Evolutionary conservation across 257 asterid genomes (phyloP), one percentile per base, ranked within the genome.

Genomic region (Salvia splendens): DNA sequence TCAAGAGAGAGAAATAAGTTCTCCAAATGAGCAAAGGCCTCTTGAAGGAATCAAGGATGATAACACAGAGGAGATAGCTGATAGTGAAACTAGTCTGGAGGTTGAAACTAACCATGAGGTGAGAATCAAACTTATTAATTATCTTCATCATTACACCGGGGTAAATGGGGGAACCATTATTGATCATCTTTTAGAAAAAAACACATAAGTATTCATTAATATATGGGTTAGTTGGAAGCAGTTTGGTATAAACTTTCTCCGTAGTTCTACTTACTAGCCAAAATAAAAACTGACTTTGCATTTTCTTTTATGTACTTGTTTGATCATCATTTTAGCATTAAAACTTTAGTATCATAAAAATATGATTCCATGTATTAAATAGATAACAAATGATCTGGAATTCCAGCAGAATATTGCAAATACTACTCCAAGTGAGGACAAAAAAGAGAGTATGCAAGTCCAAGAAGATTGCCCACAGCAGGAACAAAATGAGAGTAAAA

Each of bases 1-100:
- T 56, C 72, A 50, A 50, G 81, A 72, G 24, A 72, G 24, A 65
- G 78, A 74, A 55, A 57, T 67, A 64, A 54, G 57, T 48, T 46
- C 79, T 49, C 40, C 8, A 1, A 67, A 67, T 46, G 70, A 63
- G 65, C 73, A 74, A 60, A 68, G 32, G 35, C 53, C 15, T 65
- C 63, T 67, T 69, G 68, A 66, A 74, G 78, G 41, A 69, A 49
- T 33, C 60, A 38, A 53, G 24, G 71, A 24, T 49, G 75, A 72
- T 32, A 41, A 61, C 40, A 63, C 36, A 64, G 78, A 68, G 63
- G 75, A 68, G 16, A 51, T 68, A 78, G 70, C 35, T 32, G 38
- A 15, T 53, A 52, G 63, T 50, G 61, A 67, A 49, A 42, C 68
- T 30, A 32, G 28, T 33, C 17, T 8, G 8, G 47, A 58, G 47